These are phyloP conservation scores for Cryptococcus wingfieldii DNA, from an alignment of 1,284 basidiomycete species.

Conservation along the genomic window DNA sequence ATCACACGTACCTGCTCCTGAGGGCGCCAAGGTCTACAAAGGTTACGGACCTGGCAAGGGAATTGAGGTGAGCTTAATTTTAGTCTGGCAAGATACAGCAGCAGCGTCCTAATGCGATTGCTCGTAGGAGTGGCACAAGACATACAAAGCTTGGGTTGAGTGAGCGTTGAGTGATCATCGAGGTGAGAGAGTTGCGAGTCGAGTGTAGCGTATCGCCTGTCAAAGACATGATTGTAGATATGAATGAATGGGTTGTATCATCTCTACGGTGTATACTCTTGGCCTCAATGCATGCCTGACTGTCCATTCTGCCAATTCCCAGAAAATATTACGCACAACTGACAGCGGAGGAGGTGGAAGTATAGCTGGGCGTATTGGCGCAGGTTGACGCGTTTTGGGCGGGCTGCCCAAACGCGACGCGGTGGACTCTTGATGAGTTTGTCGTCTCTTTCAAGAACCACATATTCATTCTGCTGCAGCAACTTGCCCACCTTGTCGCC, in stretches of 20 bases:
- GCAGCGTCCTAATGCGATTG: neutral
- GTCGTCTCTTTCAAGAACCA: neutral
- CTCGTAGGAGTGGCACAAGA: conserved; percentile 1
- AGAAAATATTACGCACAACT: no score
- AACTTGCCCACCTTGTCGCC: neutral
- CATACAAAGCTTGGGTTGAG: neutral
- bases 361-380: neutral
- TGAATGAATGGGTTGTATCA: neutral
- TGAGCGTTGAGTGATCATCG: neutral
- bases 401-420: neutral
- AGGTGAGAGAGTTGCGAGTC: neutral
- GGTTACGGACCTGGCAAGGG: conserved; percentile 38
- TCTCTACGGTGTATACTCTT: neutral
- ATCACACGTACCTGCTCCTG: conserved; percentile 35
- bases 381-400: neutral
- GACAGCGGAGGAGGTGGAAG: neutral
- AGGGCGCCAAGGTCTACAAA: conserved; percentile 31
- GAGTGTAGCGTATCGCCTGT: neutral
- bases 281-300: no score
- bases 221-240: neutral
- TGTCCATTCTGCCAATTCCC: no score
- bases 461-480: neutral
- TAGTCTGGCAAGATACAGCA: neutral
- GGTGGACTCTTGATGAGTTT: neutral
- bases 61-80: conserved; percentile 26